Evolutionary conservation across 257 asterid genomes (phyloP), one percentile per base, ranked within the genome.

Genomic region (Solanum dulcamara): DNA sequence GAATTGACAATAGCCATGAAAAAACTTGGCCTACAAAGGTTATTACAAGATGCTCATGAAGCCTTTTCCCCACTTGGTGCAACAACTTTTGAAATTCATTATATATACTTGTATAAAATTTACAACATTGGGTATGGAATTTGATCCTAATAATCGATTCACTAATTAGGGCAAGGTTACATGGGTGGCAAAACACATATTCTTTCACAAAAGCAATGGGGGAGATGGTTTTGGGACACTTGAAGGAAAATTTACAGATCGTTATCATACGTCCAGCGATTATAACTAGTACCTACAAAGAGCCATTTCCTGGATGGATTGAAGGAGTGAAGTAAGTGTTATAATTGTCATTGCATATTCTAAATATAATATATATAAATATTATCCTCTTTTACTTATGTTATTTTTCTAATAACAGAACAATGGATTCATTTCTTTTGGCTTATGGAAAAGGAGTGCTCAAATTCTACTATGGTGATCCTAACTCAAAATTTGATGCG

Each of bases 171-270:
- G 94, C 94, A 60, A 91, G 86, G 5, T 88, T 85, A 70, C 89
- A 91, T 82, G 96, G 96, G 28, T 93, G 96, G 94, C 92, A 93
- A 71, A 93, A 93, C 59, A 89, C 94, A 0, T 93, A 92, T 77
- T 55, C 90, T 1, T 90, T 93, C 86, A 93, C 97, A 80, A 93
- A 93, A 84, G 91, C 92, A 74, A 93, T 93, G 93, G 97, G 97
- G 50, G 97, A 93, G 85, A 92, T 91, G 94, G 4, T 62, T 62
- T 62, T 62, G 71, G 37, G 71, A 62, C 10, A 62, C 1, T 28
- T 13, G 37, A 62, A 85, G 83, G 88, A 83, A 13, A 75, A 86
- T 2, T 67, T 80, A 1, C 89, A 91, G 13, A 30, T 90, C 17
- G 92, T 91, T 4, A 88, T 92, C 68, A 87, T 93, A 84, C 91